Percentiles rank a stretch among this genome's conserved stretches.
These are phyloP conservation scores for Phlegmacium glaucopus DNA, from an alignment of 768 basidiomycete species.

Conservation along the genomic window DNA sequence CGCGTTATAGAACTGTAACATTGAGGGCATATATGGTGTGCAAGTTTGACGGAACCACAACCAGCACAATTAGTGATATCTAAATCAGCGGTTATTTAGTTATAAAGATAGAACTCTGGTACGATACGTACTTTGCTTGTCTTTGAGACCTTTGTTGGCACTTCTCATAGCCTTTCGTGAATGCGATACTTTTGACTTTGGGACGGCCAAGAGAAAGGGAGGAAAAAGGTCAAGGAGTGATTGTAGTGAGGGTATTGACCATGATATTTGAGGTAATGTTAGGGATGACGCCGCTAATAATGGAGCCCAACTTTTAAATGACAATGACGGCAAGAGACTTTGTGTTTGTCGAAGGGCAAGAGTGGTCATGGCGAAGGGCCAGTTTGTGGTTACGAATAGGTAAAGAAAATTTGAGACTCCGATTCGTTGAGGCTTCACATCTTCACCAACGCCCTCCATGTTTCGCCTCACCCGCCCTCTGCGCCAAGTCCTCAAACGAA, in stretches of 20 bases:
- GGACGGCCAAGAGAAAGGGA: constrained; percentile 85
- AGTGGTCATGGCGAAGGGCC: constrained; percentile 30
- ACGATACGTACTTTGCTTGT: constrained; percentile 73
- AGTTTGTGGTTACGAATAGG: constrained; percentile 10
- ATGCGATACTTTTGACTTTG: constrained; percentile 92
- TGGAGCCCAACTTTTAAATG: constrained; percentile 19
- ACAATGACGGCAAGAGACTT: constrained; percentile 16
- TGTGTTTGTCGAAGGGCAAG: constrained; percentile 22
- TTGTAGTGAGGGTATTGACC: constrained; percentile 38
- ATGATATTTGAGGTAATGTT: constrained; percentile 17
- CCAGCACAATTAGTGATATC: constrained; percentile 90
- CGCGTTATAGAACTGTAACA: constrained; percentile 75
- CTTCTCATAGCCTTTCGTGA: constrained; percentile 93
- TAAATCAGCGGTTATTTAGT: constrained; percentile 27
- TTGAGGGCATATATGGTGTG: constrained; percentile 80
- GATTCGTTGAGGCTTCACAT: constrained; percentile 24
- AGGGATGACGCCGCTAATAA: constrained; percentile 14
- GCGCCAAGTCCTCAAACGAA: constrained; percentile 62
- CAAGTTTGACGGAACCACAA: constrained; percentile 84
- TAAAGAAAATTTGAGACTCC: constrained; percentile 37
- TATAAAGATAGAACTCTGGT: constrained; percentile 1
- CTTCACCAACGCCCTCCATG: constrained; percentile 43
- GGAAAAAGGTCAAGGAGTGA: constrained; percentile 74
- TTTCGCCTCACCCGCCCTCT: constrained; percentile 75
- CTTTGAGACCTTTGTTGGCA: constrained; percentile 92